phyloP scores from a whole-genome alignment of 352 stramenopile genomes.

The Sclerospora graminicola region DNA sequence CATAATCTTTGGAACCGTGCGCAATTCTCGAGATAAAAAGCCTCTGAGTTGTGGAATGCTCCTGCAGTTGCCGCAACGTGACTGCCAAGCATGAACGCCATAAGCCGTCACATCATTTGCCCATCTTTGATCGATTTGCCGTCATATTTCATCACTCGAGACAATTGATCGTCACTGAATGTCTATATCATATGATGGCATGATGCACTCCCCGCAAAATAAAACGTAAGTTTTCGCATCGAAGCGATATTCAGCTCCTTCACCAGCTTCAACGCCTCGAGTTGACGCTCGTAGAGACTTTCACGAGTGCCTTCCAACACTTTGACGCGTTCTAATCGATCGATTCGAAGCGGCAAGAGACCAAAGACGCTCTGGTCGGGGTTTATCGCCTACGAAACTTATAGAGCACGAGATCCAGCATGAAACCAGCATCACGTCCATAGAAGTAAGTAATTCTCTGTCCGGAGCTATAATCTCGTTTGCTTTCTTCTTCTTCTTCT shows the following conservation, averaged over 20 bases:
- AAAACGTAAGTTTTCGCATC: constrained; percentile 34
- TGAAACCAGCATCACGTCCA: constrained; percentile 49
- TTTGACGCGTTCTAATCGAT: constrained; percentile 41
- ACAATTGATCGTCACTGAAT: constrained; percentile 59
- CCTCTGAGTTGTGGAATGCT: constrained; percentile 27
- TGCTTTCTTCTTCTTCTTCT: neutral
- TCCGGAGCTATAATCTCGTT: neutral
- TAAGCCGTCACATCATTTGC: constrained; percentile 24
- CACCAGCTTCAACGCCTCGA: constrained; percentile 48
- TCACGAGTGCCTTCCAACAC: constrained; percentile 32
- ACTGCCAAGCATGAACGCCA: constrained; percentile 53
- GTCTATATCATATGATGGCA: constrained; percentile 57
- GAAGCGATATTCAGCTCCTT: constrained; percentile 36
- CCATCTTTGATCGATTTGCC: constrained; percentile 31
- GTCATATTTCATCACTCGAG: constrained; percentile 53
- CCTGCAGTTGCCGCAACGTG: constrained; percentile 31
- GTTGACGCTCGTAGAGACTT: constrained; percentile 44
- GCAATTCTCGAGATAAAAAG: constrained; percentile 34
- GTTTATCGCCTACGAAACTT: constrained; percentile 16
- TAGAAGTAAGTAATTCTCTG: constrained; percentile 11
- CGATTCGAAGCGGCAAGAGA: constrained; percentile 32
- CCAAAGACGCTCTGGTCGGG: constrained; percentile 18
- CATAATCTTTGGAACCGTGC: too few relatives aligned
- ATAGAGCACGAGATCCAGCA: constrained; percentile 60
- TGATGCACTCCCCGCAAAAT: constrained; percentile 44